phyloP scores from a whole-genome alignment of 208 protist genomes.

The Wallacemonas collosoma region DNA sequence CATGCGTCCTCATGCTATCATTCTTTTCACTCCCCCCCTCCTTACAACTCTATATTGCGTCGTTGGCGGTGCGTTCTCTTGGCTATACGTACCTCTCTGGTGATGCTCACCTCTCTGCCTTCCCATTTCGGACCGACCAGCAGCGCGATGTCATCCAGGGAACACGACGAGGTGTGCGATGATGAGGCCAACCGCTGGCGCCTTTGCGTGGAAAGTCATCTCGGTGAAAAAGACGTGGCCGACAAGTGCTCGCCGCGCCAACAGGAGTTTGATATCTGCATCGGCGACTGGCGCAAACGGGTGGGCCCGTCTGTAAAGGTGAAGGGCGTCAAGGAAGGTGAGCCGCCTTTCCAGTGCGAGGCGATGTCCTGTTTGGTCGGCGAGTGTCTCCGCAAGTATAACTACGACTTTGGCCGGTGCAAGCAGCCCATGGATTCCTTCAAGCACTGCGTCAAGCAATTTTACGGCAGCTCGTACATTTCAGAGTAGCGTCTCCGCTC shows the following conservation, averaged over 20 bases:
- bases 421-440: constrained; percentile 71
- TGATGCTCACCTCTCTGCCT: too few species aligned
- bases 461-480: constrained; percentile 77
- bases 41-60: too few species aligned
- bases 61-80: too few species aligned
- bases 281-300: constrained; percentile 46
- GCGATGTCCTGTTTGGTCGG: constrained; percentile 78
- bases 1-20: too few species aligned
- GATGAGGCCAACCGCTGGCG: constrained; percentile 63
- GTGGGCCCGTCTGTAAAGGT: constrained; percentile 49
- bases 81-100: too few species aligned
- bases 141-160: constrained; percentile 17
- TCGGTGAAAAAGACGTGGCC: constrained; percentile 37
- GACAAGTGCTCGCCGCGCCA: constrained; percentile 35
- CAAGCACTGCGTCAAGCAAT: constrained; percentile 81
- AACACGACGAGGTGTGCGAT: constrained; percentile 55
- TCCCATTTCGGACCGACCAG: too few species aligned
- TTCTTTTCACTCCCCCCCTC: too few species aligned
- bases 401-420: constrained; percentile 76
- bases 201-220: constrained; percentile 57
- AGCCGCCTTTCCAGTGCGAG: constrained; percentile 76
- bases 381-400: constrained; percentile 67
- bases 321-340: constrained; percentile 72
- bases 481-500: constrained; percentile 8
- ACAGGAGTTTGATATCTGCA: constrained; percentile 59